Evolutionary conservation across 2,329 filamentous ascomycete species (phyloP), one percentile per base, ranked within the genome.

Genomic region (Rutstroemia sp.): DNA sequence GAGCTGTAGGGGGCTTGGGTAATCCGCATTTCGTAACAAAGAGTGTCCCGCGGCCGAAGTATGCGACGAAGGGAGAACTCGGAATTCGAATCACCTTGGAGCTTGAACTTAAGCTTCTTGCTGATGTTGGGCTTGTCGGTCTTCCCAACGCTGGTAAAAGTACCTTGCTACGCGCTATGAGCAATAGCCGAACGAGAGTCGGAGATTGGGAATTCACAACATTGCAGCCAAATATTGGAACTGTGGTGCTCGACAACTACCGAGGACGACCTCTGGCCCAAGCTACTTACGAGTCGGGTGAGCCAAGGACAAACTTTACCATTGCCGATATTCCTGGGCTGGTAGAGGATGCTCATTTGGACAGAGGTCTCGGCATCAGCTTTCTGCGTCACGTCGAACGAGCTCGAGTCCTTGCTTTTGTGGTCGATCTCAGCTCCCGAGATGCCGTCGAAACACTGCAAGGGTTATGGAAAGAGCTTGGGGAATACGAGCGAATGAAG

Each of bases 191-290:
- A 58, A 89, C 94, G 1, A 83, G 94, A 41, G 84, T 99, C 4
- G 94, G 94, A 42, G 86, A 88, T 69, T 99, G 94, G 94, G 92
- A 91, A 9, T 99, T 99, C 70, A 99, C 94, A 3, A 99, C 94
- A 0, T 78, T 99, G 8, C 87, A 92, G 64, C 94, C 94, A 2
- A 96, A 95, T 64, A 95, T 99, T 54, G 94, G 94, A 51, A 99
- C 94, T 0, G 90, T 99, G 6, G 87, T 97, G 14, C 80, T 99
- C 10, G 94, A 99, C 71, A 83, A 92, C 69, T 82, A 94, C 73
- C 85, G 84, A 57, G 90, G 92, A 2, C 83, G 89, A 0, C 89
- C 91, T 1, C 56, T 74, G 5, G 71, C 61, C 65, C 72, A 65
- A 62, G 69, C 67, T 65, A 73, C 64, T 17, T 75, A 68, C 64